Conservation (phyloP, 306 rosid species). For the Lupinus albus region DNA sequence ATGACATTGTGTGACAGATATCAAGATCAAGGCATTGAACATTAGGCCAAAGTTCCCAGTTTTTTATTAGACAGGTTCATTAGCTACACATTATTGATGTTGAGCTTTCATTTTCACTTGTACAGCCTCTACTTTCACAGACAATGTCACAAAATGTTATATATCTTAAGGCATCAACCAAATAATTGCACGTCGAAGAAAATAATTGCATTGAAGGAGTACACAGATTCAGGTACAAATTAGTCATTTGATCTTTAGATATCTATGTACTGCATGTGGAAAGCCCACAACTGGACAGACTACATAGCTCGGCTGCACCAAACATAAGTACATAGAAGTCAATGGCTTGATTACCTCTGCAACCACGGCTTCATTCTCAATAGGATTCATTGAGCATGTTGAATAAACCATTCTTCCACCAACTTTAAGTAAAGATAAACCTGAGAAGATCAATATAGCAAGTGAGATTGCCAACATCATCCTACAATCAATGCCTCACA, state of each 20-base stretch:
- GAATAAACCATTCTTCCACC: slow-evolving; percentile 98
- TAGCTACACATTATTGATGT: not conserved
- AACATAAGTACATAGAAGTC: slow-evolving; percentile 20
- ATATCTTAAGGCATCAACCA: not conserved
- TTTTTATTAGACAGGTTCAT: slow-evolving; percentile 1
- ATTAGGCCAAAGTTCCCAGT: not conserved
- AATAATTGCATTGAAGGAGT: not conserved
- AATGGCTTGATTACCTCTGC: slow-evolving; percentile 69
- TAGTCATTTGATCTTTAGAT: slow-evolving; percentile 18
- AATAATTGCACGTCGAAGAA: not conserved
- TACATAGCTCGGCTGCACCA: not conserved
- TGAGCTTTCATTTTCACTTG: not conserved
- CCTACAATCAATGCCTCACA: slow-evolving; percentile 21
- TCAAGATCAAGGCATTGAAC: not conserved
- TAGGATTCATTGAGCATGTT: slow-evolving; percentile 97
- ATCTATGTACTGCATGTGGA: slow-evolving; percentile 10
- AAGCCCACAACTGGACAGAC: slow-evolving; percentile 9
- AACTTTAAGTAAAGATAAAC: slow-evolving; percentile 81
- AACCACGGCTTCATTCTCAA: slow-evolving; percentile 97
- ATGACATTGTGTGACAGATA: not conserved
- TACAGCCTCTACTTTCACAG: slow-evolving; percentile 4
- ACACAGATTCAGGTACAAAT: slow-evolving; percentile 8
- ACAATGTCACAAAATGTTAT: not conserved
- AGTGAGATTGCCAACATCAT: slow-evolving; percentile 31
- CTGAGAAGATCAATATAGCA: slow-evolving; percentile 51